phyloP scores from a whole-genome alignment of 305 asterid species.

The Solanum hybrid region DNA sequence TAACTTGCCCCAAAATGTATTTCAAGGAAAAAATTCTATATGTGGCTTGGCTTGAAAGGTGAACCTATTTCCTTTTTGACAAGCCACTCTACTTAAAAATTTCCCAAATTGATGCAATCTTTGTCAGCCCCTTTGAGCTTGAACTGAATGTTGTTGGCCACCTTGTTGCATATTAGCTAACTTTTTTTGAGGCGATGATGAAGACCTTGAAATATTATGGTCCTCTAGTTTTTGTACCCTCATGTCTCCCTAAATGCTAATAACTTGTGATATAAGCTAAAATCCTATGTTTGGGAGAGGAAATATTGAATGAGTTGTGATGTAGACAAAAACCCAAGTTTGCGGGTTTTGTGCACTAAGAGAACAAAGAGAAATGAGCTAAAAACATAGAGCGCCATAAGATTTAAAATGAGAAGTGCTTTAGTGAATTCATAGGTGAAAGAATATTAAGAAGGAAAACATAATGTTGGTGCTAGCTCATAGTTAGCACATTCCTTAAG shows the following conservation, averaged over 20 bases:
- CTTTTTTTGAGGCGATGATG: background rate
- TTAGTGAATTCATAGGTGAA: too few relatives aligned
- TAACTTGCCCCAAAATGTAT: background rate
- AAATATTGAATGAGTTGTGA: background rate
- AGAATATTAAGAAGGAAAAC: too few relatives aligned
- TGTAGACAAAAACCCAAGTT: background rate
- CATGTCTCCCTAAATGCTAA: background rate
- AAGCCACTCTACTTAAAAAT: background rate
- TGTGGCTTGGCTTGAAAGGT: background rate
- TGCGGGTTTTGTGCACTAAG: background rate
- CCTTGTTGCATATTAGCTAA: background rate
- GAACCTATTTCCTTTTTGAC: background rate
- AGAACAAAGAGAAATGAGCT: background rate
- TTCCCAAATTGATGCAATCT: background rate
- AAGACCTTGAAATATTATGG: background rate
- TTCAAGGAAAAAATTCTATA: background rate
- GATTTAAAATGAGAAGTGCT: too few relatives aligned
- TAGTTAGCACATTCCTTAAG: too few relatives aligned
- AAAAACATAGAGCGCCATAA: too few relatives aligned
- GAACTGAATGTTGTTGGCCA: background rate
- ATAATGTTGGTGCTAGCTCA: too few relatives aligned
- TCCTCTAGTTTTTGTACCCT: background rate
- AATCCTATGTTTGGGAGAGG: background rate
- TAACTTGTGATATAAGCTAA: background rate
- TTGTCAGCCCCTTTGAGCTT: background rate